These are phyloP conservation scores for Oemleria cerasiformis DNA, from an alignment of 306 rosid species.

Conservation along the genomic window DNA sequence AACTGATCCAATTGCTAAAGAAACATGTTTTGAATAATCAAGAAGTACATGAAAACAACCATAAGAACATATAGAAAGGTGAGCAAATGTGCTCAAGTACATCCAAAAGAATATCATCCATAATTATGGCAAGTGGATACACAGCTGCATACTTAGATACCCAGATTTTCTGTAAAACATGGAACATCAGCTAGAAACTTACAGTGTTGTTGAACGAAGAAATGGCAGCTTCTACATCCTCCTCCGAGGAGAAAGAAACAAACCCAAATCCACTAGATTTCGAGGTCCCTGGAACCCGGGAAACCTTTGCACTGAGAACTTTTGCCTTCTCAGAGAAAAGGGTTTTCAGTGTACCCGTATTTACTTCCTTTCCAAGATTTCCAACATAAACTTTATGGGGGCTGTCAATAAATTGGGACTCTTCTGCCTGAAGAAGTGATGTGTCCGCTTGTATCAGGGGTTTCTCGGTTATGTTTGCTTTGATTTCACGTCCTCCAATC, in stretches of 20 bases:
- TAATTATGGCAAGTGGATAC: background rate
- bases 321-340: slow-evolving; percentile 72
- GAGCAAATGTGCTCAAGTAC: background rate
- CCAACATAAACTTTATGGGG: slow-evolving; percentile 96
- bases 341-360: slow-evolving; percentile 56
- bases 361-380: slow-evolving; percentile 78
- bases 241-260: slow-evolving; percentile 77
- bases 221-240: slow-evolving; percentile 85
- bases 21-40: background rate
- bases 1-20: slow-evolving; percentile 20
- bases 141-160: slow-evolving; percentile 1
- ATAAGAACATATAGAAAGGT: slow-evolving; percentile 15
- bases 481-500: slow-evolving; percentile 75
- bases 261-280: slow-evolving; percentile 86
- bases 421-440: slow-evolving; percentile 59
- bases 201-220: slow-evolving; percentile 77
- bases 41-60: slow-evolving; percentile 4
- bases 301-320: slow-evolving; percentile 86
- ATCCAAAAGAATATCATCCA: background rate
- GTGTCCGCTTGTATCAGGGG: slow-evolving; percentile 47
- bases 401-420: slow-evolving; percentile 68
- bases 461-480: slow-evolving; percentile 83
- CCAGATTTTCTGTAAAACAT: slow-evolving; percentile 14
- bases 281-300: slow-evolving; percentile 90
- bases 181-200: slow-evolving; percentile 37